Evolutionary conservation across 2,329 filamentous ascomycete genomes (phyloP).

Genomic region (Neofusicoccum parvum): DNA sequence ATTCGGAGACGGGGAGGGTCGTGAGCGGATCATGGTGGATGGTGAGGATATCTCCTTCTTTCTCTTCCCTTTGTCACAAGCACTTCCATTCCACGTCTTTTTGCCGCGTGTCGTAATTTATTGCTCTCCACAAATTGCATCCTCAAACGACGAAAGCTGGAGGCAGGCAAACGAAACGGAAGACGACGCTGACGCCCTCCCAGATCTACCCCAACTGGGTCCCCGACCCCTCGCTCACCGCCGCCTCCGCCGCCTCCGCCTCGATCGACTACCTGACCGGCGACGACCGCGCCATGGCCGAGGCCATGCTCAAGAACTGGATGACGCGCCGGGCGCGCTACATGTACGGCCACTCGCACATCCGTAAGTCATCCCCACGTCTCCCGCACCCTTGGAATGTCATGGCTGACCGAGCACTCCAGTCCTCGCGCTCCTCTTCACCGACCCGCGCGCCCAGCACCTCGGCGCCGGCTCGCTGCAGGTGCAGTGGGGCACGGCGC

Average conservation of each 20-base stretch:
- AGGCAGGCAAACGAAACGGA: too few relatives aligned
- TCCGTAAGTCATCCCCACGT: neutral
- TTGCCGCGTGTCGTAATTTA: too few relatives aligned
- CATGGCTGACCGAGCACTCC: neutral
- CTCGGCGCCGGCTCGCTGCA: slow-evolving; percentile 25
- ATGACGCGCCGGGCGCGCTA: neutral
- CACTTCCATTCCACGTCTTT: neutral
- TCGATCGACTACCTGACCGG: neutral
- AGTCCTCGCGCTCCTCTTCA: slow-evolving; percentile 28
- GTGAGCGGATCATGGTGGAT: neutral
- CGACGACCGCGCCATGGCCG: neutral
- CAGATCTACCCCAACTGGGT: slow-evolving; percentile 17
- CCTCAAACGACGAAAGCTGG: too few relatives aligned
- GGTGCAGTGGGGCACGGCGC: slow-evolving; percentile 25
- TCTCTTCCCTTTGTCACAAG: neutral
- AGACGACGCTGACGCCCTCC: neutral
- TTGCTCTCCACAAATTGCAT: too few relatives aligned
- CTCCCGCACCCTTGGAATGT: too few relatives aligned
- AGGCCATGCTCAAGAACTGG: neutral
- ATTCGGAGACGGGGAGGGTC: neutral
- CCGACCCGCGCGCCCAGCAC: slow-evolving; percentile 25
- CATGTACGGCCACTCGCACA: slow-evolving; percentile 7
- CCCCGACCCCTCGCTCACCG: neutral
- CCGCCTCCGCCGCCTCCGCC: neutral
- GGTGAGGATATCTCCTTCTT: neutral